These are phyloP conservation scores for Gremmenia infestans DNA, from an alignment of 2,329 filamentous ascomycete species.

Conservation along the genomic window DNA sequence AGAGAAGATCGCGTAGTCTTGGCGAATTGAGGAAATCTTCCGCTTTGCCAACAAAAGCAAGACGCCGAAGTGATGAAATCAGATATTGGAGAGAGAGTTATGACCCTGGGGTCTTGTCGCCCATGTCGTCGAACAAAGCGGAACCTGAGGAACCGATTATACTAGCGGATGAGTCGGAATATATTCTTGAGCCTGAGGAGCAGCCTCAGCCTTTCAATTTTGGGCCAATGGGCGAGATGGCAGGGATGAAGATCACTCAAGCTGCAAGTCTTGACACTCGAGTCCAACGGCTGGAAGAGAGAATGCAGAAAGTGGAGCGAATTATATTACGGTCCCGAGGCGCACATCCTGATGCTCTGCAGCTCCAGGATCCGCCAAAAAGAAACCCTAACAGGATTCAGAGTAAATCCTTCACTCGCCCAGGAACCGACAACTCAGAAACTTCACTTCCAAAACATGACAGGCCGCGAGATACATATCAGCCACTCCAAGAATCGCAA, in stretches of 20 bases:
- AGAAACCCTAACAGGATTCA: slow-evolving; percentile 12
- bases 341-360: slow-evolving; percentile 9
- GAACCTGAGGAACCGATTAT: slow-evolving; percentile 31
- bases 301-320: slow-evolving; percentile 48
- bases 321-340: slow-evolving; percentile 14
- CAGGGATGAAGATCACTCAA: slow-evolving; percentile 54
- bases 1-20: slow-evolving; percentile 55
- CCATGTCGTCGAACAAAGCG: slow-evolving; percentile 44
- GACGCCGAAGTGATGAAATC: slow-evolving; percentile 59
- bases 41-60: slow-evolving; percentile 32
- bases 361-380: slow-evolving; percentile 24
- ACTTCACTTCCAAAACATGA: slow-evolving; percentile 20
- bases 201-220: slow-evolving; percentile 52
- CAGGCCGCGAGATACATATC: slow-evolving; percentile 13
- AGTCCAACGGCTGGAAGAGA: slow-evolving; percentile 46
- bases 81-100: slow-evolving; percentile 60
- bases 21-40: slow-evolving; percentile 46
- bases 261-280: slow-evolving; percentile 50
- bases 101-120: slow-evolving; percentile 46
- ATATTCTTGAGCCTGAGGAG: slow-evolving; percentile 24
- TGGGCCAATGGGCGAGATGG: slow-evolving; percentile 43
- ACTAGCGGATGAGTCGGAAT: slow-evolving; percentile 30
- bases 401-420: slow-evolving; percentile 16
- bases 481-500: slow-evolving; percentile 8
- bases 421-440: slow-evolving; percentile 24